Evolutionary conservation across 306 rosid species (phyloP).

Genomic region (Ochetophila trinervis): DNA sequence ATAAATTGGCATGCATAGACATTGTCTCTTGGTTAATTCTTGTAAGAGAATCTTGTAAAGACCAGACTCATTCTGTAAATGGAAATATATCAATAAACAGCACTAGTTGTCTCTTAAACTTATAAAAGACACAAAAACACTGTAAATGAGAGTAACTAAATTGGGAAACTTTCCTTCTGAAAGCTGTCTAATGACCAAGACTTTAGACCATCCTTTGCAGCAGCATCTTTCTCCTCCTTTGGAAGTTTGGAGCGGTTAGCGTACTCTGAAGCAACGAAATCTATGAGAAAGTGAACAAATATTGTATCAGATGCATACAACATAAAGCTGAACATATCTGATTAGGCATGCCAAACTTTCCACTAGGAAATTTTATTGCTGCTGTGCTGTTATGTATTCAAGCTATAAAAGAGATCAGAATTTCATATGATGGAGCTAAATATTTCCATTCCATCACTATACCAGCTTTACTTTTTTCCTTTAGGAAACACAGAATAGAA

Average conservation of each 20-base stretch:
- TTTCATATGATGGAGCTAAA: too few relatives aligned
- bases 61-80: slow-evolving; percentile 33
- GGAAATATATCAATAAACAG: slow-evolving; percentile 10
- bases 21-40: slow-evolving; percentile 41
- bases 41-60: slow-evolving; percentile 45
- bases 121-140: neutral
- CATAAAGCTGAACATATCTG: too few relatives aligned
- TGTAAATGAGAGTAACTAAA: neutral
- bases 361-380: too few relatives aligned
- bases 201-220: slow-evolving; percentile 32
- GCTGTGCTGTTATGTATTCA: too few relatives aligned
- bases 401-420: too few relatives aligned
- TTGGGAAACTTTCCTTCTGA: slow-evolving; percentile 30
- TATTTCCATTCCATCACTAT: too few relatives aligned
- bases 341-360: too few relatives aligned
- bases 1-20: slow-evolving; percentile 31
- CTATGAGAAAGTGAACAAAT: too few relatives aligned
- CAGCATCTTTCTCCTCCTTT: slow-evolving; percentile 35
- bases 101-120: neutral
- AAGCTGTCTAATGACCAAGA: slow-evolving; percentile 31
- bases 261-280: slow-evolving; percentile 14
- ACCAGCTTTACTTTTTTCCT: too few relatives aligned
- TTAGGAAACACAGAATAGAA: too few relatives aligned
- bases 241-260: slow-evolving; percentile 14
- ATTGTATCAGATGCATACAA: too few relatives aligned